Evolutionary conservation across 306 rosid species (phyloP).

Genomic region (Casuarina glauca): DNA sequence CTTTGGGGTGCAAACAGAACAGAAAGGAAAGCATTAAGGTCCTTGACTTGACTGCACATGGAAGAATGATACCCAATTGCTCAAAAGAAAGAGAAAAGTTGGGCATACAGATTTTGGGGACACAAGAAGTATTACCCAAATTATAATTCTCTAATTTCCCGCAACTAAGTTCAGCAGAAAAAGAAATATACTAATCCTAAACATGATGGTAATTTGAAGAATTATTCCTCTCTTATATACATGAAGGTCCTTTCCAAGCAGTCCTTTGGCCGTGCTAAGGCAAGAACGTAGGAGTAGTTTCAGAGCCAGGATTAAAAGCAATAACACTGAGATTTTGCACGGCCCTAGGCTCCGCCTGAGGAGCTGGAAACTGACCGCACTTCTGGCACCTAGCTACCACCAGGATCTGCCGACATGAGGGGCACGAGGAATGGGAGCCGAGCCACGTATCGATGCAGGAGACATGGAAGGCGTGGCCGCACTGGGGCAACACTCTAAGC

Average conservation of each 20-base stretch:
- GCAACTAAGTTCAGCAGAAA: conserved; percentile 23
- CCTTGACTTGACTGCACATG: conserved; percentile 13
- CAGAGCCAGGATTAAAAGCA: background rate
- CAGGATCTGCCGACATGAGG: conserved; percentile 66
- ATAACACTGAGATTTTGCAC: conserved; percentile 34
- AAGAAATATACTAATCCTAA: background rate
- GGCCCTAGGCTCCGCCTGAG: conserved; percentile 32
- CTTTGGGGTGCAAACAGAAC: background rate
- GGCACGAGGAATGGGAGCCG: conserved; percentile 74
- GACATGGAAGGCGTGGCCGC: conserved; percentile 68
- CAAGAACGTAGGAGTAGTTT: conserved; percentile 28
- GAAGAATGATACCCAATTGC: background rate
- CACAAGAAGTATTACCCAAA: background rate
- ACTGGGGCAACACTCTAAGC: conserved; percentile 73
- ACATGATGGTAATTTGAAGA: background rate
- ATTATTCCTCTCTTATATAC: background rate
- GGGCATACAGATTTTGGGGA: background rate
- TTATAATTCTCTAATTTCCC: background rate
- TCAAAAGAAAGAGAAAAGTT: background rate
- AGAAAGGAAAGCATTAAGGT: background rate
- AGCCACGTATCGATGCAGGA: conserved; percentile 75
- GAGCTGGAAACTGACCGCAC: conserved; percentile 66
- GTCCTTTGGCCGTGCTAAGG: conserved; percentile 31
- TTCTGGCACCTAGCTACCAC: conserved; percentile 64
- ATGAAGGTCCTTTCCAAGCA: background rate